phyloP scores from a whole-genome alignment of 139 green algal species.

The Chlamydomonas schloesseri region DNA sequence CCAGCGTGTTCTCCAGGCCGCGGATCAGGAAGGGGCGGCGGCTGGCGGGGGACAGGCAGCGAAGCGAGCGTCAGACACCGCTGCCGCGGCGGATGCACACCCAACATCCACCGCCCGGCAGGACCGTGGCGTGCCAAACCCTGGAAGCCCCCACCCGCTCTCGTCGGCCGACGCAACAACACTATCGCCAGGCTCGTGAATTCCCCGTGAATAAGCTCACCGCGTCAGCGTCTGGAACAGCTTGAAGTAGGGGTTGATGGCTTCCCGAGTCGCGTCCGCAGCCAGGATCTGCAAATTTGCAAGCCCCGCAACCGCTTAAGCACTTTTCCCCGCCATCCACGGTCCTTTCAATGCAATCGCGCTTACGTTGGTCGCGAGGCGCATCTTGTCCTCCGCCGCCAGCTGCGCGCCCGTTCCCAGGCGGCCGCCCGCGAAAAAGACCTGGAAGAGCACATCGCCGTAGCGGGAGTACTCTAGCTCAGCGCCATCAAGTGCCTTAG shows the following conservation, averaged over 20 bases:
- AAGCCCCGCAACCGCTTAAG: not conserved
- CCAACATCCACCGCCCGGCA: too few species aligned
- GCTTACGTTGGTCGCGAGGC: conserved; percentile 75
- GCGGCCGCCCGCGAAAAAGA: conserved; percentile 89
- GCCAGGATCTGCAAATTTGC: conserved; percentile 74
- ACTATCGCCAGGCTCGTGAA: too few species aligned
- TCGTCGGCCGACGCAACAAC: not conserved
- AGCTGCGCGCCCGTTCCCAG: conserved; percentile 81
- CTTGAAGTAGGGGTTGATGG: conserved; percentile 89
- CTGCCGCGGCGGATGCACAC: too few species aligned
- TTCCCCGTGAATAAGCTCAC: conserved; percentile 53
- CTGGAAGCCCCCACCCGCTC: not conserved
- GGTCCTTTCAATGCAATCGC: too few species aligned
- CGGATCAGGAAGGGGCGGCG: conserved; percentile 95
- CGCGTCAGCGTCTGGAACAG: conserved; percentile 88
- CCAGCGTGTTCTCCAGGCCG: conserved; percentile 91
- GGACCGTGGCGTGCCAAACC: too few species aligned
- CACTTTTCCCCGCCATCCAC: not conserved
- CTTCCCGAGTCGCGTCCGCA: conserved; percentile 60
- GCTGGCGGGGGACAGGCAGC: conserved; percentile 59
- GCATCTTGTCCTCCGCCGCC: conserved; percentile 72
- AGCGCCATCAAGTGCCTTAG: conserved; percentile 85
- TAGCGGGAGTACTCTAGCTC: conserved; percentile 96
- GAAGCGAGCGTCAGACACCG: too few species aligned
- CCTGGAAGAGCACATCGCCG: conserved; percentile 97